A percentile compares a stretch with the other conserved stretches of the same genome.
phyloP scores from a whole-genome alignment of 192 early-diverging fungal species.

The Umbelopsis isabellina region DNA sequence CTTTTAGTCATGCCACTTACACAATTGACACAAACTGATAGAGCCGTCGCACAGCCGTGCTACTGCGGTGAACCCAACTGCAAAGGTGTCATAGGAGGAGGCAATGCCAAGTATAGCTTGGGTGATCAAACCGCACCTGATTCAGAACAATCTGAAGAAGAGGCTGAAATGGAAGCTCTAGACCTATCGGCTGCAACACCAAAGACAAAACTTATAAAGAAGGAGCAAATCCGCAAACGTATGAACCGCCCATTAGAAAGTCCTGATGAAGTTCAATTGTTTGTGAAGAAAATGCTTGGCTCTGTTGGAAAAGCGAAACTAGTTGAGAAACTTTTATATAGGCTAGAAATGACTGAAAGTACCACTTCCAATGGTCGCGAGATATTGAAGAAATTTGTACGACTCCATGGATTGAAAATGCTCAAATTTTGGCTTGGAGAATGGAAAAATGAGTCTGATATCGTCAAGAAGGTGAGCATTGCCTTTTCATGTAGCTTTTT shows the following conservation, averaged over 20 bases:
- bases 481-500: constrained; percentile 17
- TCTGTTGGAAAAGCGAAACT: constrained; percentile 56
- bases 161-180: constrained; percentile 51
- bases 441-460: constrained; percentile 63
- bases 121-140: constrained; percentile 55
- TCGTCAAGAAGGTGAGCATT: constrained; percentile 56
- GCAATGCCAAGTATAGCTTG: constrained; percentile 63
- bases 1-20: background rate
- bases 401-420: constrained; percentile 72
- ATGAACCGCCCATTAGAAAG: constrained; percentile 57
- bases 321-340: constrained; percentile 60
- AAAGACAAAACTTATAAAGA: constrained; percentile 43
- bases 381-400: constrained; percentile 62
- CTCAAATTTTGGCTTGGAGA: constrained; percentile 76
- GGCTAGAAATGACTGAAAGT: constrained; percentile 62
- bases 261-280: constrained; percentile 73
- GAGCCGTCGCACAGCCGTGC: constrained; percentile 88
- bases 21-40: constrained; percentile 49
- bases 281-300: constrained; percentile 76
- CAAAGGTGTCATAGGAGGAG: constrained; percentile 89
- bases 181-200: constrained; percentile 35
- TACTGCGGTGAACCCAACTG: constrained; percentile 90
- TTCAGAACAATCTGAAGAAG: constrained; percentile 43
- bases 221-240: constrained; percentile 27
- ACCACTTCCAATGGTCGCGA: constrained; percentile 26